Evolutionary conservation across 2,329 filamentous ascomycete species (phyloP), one percentile per base, ranked within the genome.

Genomic region (Zymoseptoria passerinii): DNA sequence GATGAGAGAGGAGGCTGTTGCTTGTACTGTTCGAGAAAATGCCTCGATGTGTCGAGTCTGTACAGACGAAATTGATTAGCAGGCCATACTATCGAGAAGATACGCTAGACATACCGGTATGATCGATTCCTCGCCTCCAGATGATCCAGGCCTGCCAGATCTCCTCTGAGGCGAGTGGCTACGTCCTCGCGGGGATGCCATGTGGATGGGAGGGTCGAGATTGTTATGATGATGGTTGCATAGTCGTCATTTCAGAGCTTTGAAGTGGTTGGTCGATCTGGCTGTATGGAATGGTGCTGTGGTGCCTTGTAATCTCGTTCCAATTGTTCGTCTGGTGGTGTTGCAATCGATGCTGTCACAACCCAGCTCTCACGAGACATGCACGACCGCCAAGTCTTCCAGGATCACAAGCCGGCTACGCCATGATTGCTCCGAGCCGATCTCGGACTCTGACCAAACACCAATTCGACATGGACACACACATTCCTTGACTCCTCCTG

Each of bases 21-120:
- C 90, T 28, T 92, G 94, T 63, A 97, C 91, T 76, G 96, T 99
- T 71, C 92, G 86, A 66, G 91, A 85, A 75, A 99, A 96, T 57
- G 90, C 89, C 77, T 96, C 92, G 67, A 97, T 79, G 64, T 94
- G 89, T 68, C 90, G 88, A 57, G 90, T 85, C 91, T 96, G 66
- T 40, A 50, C 4, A 16, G 13, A 35, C 49, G 8, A n/a, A 40
- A 7, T 27, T 56, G 19, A 52, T 52, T 13, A 28, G 50, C 9
- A 4, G 50, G 5, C 19, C 7, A 9, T 1, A 3, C 8, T 18
- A 23, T 23, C 16, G 23, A 50, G 53, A 48, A 8, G 50, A 56
- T 44, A 4, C 10, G n/a, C 6, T 44, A 4, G 2, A 44, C 35
- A 16, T 5, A 44, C 35, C 1, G 35, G 35, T n/a, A 44, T 7